phyloP scores from a whole-genome alignment of 768 basidiomycete species.

The Amanita phalloides region DNA sequence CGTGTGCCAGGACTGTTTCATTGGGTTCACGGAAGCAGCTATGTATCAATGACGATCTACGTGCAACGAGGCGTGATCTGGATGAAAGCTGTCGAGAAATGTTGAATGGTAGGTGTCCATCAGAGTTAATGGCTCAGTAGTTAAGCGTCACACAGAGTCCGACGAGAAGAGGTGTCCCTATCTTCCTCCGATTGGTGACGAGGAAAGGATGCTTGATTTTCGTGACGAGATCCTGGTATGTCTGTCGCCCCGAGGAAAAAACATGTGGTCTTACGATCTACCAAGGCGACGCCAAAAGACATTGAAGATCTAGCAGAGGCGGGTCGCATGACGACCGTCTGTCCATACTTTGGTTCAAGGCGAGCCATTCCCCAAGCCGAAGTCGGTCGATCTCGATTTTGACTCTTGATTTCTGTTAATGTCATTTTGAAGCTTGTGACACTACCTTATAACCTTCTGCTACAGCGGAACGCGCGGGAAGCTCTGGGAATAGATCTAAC shows the following conservation, averaged over 20 bases:
- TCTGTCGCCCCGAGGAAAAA: conserved; percentile 2
- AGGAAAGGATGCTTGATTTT: conserved; percentile 64
- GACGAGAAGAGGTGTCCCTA: conserved; percentile 64
- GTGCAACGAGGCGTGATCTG: conserved; percentile 51
- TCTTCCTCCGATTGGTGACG: conserved; percentile 63
- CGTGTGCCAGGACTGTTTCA: conserved; percentile 58
- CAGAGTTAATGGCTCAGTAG: not conserved
- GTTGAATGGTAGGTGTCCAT: conserved; percentile 40
- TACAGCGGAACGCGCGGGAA: conserved; percentile 76
- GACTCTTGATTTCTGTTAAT: not conserved
- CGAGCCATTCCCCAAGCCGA: conserved; percentile 86
- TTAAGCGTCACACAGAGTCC: conserved; percentile 30
- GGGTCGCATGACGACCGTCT: conserved; percentile 60
- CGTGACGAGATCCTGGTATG: conserved; percentile 78
- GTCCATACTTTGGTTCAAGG: conserved; percentile 91
- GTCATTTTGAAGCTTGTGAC: conserved; percentile 57
- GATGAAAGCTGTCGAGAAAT: conserved; percentile 86
- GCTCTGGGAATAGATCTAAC: conserved; percentile 79
- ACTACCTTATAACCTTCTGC: conserved; percentile 85
- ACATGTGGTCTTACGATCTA: not conserved
- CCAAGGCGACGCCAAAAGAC: conserved; percentile 79
- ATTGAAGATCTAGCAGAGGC: conserved; percentile 83
- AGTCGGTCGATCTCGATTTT: conserved; percentile 25
- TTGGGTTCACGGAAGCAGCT: conserved; percentile 86
- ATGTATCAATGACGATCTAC: conserved; percentile 81